Base-by-base conservation (phyloP, 495 filamentous ascomycete species). In the Melanomma pulvis-pyrius region DNA sequence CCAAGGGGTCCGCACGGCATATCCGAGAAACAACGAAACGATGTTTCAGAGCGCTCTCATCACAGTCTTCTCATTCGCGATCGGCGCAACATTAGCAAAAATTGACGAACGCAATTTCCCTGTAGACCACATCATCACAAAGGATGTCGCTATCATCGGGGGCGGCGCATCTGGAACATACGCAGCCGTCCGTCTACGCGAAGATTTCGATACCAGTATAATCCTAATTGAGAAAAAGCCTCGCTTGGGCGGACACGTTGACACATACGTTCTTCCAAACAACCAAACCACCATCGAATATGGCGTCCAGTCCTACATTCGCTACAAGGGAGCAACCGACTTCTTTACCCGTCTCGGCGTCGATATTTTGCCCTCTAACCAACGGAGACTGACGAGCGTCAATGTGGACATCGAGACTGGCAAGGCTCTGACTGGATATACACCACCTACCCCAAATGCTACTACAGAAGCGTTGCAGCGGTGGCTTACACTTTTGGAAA, bases 131-230 rank as follows among this genome's bases (percentile, higher is more conserved):
- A 58, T 54, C 34, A 39, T 53, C 29, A 21, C 21, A 11, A 47
- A 25, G 21, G 82, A 85, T 74, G 73, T 85, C 29, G 77, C 72
- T 17, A 79, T 86, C 44, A 76, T 84, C 26, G 82, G 83, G 0
- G 82, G 82, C 24, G 83, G 83, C 9, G 72, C 81, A 22, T 61
- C 76, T 1, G 83, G 83, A 2, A 79, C 78, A 1, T 83, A 80
- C 63, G 69, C 79, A 0, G 79, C 82, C 0, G 64, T 84, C 29
- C 59, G 72, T n/a, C 74, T 86, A 0, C 64, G 61, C 6, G 76
- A 82, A 54, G 49, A 72, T 53, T 72, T 71, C 6, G 78, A 80
- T 55, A 74, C 68, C 0, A 71, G n/a, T 22, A 59, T 83, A 11
- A 70, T 80, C 15, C 62, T 86, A 13, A 70, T 85, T 25, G 83